Percentiles rank a stretch among this genome's conserved stretches.
Conservation (phyloP, 2,329 filamentous ascomycete genomes). For the Exophiala mesophila region DNA sequence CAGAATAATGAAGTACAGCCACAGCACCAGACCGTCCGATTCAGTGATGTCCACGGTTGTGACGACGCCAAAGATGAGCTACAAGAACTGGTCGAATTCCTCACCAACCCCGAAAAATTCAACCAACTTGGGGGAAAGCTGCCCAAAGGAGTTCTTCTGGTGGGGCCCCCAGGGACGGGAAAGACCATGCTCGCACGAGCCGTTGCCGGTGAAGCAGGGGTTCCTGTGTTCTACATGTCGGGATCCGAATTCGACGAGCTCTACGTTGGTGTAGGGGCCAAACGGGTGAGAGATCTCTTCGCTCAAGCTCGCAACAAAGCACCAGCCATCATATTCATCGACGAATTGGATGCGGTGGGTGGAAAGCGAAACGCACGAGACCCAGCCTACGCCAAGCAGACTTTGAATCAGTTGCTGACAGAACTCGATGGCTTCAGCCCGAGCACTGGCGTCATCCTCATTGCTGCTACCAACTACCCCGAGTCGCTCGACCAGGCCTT, state of each 20-base stretch:
- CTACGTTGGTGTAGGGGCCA: conserved; percentile 93
- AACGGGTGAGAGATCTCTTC: conserved; percentile 94
- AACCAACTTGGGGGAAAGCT: conserved; percentile 91
- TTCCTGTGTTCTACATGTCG: conserved; percentile 99
- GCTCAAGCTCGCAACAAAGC: conserved; percentile 75
- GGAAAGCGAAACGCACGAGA: conserved; percentile 90
- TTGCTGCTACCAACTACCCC: conserved; percentile 94
- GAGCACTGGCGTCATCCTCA: conserved; percentile 88
- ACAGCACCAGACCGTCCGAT: conserved; percentile 85
- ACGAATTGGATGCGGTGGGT: conserved; percentile 90
- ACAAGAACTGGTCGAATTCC: conserved; percentile 92
- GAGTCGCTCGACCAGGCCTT: conserved; percentile 91
- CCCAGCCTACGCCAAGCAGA: conserved; percentile 93
- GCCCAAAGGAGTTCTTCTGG: conserved; percentile 90
- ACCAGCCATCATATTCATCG: conserved; percentile 91
- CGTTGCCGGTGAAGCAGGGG: conserved; percentile 92
- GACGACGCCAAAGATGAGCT: conserved; percentile 98
- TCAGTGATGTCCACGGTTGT: conserved; percentile 91
- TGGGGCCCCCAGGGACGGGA: conserved; percentile 93
- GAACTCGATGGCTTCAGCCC: conserved; percentile 97
- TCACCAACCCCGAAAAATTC: conserved; percentile 90
- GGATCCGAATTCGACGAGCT: conserved; percentile 98
- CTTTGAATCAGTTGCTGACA: conserved; percentile 91
- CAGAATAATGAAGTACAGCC: conserved; percentile 82
- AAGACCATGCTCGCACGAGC: conserved; percentile 94